Conservation (phyloP, 139 green algal genomes). For the Gonium pectorale region DNA sequence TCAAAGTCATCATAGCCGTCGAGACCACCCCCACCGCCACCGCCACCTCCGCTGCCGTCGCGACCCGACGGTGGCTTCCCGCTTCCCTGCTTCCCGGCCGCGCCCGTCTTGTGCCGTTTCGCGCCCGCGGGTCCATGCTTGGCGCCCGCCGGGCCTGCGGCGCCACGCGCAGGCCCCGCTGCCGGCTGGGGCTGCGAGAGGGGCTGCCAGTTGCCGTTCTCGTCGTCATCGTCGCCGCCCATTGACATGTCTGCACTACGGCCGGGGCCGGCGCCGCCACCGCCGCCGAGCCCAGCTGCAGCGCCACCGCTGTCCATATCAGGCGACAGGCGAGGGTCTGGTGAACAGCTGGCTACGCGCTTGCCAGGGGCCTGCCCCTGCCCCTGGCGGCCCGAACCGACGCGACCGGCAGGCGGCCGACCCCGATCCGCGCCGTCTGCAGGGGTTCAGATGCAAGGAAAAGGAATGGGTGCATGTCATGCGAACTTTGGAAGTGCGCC, state of each 20-base stretch:
- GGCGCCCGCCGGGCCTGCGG: neutral
- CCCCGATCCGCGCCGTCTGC: too few species aligned
- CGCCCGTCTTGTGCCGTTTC: conserved; percentile 19
- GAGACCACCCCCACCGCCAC: neutral
- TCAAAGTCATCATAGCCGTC: conserved; percentile 31
- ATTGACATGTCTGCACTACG: neutral
- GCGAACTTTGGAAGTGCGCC: too few species aligned
- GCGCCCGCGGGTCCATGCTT: neutral
- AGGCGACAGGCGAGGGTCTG: conserved; percentile 11
- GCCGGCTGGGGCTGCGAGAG: neutral
- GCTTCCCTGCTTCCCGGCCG: neutral
- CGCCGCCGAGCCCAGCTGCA: neutral
- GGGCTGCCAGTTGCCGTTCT: neutral
- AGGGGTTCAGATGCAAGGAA: too few species aligned
- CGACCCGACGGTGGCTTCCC: too few species aligned
- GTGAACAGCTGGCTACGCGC: conserved; percentile 27
- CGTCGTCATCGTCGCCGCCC: conserved; percentile 5
- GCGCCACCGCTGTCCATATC: neutral
- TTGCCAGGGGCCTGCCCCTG: neutral
- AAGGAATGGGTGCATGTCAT: too few species aligned
- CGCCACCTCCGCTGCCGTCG: neutral
- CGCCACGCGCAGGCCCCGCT: neutral
- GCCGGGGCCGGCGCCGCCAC: neutral
- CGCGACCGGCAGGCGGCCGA: too few species aligned
- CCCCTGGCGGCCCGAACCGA: too few species aligned